These are phyloP conservation scores for Monascus purpureus DNA, from an alignment of 495 filamentous ascomycete genomes.

Conservation along the genomic window DNA sequence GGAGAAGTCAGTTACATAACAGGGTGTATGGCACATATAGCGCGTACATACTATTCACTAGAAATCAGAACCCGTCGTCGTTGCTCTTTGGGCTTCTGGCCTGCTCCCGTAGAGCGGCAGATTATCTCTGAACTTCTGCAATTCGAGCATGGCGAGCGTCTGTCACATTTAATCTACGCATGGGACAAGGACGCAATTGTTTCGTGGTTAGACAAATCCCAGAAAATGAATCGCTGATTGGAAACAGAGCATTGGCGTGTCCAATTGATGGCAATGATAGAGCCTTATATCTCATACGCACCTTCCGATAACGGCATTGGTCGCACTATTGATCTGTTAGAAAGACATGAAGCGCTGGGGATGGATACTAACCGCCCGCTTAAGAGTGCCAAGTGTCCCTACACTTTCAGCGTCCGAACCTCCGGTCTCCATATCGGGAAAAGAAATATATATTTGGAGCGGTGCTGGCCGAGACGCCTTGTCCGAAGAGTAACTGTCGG, in stretches of 20 bases:
- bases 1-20: not conserved
- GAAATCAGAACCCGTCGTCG: conserved; percentile 53
- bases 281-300: conserved; percentile 6
- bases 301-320: conserved; percentile 38
- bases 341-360: conserved; percentile 1
- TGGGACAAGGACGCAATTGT: not conserved
- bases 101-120: conserved; percentile 45
- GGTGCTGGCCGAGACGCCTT: not conserved
- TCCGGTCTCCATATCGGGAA: conserved; percentile 18
- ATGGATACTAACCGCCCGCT: conserved; percentile 21
- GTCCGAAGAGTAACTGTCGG: not conserved
- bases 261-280: too few relatives aligned
- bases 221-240: too few relatives aligned
- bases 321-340: conserved; percentile 24
- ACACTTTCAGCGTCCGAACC: conserved; percentile 18
- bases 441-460: not conserved
- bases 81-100: conserved; percentile 42
- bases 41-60: conserved; percentile 46
- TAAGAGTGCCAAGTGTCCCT: conserved; percentile 8
- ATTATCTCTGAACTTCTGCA: conserved; percentile 28
- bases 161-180: conserved; percentile 30
- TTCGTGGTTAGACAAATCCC: not conserved
- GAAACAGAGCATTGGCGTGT: too few relatives aligned
- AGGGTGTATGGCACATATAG: not conserved
- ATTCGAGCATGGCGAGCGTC: conserved; percentile 31